Conservation (phyloP, 129 eudicot species). For the Dittrichia graveolens region DNA sequence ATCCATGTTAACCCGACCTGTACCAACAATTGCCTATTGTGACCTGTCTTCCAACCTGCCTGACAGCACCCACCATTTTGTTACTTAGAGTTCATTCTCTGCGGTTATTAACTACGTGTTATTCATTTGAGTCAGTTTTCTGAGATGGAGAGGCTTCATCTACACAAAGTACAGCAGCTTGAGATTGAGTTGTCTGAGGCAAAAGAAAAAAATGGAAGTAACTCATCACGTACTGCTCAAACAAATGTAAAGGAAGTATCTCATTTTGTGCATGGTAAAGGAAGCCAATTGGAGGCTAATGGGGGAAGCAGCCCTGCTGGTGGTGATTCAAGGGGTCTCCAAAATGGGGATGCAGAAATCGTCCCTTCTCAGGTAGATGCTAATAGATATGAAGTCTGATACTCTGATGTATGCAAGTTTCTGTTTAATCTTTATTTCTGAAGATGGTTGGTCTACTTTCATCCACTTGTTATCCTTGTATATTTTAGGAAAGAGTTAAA, state of each 20-base stretch:
- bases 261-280: conserved; percentile 56
- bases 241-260: conserved; percentile 52
- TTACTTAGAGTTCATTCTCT: no score
- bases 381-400: no score
- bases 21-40: no score
- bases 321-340: conserved; percentile 43
- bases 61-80: no score
- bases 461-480: no score
- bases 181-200: conserved; percentile 78
- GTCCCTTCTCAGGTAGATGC: conserved; percentile 51
- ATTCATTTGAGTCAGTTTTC: conserved; percentile 47
- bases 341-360: conserved; percentile 56
- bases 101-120: background rate
- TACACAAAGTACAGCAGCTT: conserved; percentile 68
- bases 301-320: conserved; percentile 46
- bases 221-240: conserved; percentile 44
- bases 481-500: no score
- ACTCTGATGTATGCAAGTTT: no score
- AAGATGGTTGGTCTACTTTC: no score
- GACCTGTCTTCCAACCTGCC: no score
- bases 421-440: no score
- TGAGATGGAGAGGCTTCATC: conserved; percentile 80
- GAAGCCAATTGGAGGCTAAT: conserved; percentile 53
- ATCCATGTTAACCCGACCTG: no score
- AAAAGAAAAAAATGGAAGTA: conserved; percentile 68